Conservation (phyloP, 2,329 filamentous ascomycete species). For the Ramichloridium luteum region DNA sequence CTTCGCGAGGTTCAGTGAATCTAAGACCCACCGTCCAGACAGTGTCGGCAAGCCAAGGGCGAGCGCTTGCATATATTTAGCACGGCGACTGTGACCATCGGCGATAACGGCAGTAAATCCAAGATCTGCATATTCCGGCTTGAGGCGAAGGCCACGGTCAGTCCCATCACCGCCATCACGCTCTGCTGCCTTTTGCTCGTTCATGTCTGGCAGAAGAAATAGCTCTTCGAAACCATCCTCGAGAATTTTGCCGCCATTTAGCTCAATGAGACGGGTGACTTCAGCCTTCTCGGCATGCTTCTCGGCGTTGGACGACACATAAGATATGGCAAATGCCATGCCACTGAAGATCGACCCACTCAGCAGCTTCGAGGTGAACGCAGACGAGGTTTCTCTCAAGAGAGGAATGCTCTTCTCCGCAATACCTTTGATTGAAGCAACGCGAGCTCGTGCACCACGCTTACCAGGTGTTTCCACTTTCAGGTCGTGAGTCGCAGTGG, state of each 20-base stretch:
- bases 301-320: constrained; percentile 44
- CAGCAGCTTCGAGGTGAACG: constrained; percentile 7
- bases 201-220: constrained; percentile 42
- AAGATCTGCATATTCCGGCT: constrained; percentile 36
- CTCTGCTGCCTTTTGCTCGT: background rate
- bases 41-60: constrained; percentile 82
- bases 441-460: background rate
- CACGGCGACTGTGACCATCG: constrained; percentile 71
- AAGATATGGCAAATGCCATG: constrained; percentile 83
- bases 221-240: constrained; percentile 68
- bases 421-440: constrained; percentile 6
- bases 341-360: constrained; percentile 49
- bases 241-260: constrained; percentile 61
- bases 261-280: constrained; percentile 51
- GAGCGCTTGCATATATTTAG: constrained; percentile 90
- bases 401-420: constrained; percentile 9
- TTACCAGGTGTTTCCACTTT: constrained; percentile 9
- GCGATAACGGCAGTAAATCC: constrained; percentile 80
- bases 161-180: constrained; percentile 11
- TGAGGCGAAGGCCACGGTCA: constrained; percentile 33
- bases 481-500: constrained; percentile 17
- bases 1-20: constrained; percentile 43
- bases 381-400: constrained; percentile 18
- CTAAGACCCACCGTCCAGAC: constrained; percentile 65
- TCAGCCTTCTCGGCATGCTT: constrained; percentile 43